Percentiles rank a stretch among this genome's conserved stretches.
Evolutionary conservation across 2,329 filamentous ascomycete genomes (phyloP).

Genomic region (Stagonosporopsis tanaceti): DNA sequence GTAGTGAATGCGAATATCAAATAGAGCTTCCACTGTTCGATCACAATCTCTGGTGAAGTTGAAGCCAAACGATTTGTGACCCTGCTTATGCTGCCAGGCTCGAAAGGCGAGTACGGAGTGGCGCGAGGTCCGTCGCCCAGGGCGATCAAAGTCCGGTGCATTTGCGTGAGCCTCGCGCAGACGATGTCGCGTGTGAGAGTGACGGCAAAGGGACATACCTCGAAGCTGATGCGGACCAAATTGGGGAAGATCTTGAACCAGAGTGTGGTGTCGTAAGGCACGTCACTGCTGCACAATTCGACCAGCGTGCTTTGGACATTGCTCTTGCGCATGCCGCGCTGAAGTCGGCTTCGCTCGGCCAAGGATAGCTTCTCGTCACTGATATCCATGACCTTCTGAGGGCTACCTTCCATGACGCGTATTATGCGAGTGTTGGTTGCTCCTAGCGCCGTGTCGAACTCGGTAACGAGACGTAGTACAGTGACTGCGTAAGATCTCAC

Average conservation of each 20-base stretch:
- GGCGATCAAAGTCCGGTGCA: slow-evolving; percentile 83
- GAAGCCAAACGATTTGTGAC: slow-evolving; percentile 65
- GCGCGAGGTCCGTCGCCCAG: slow-evolving; percentile 72
- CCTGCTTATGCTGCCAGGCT: slow-evolving; percentile 64
- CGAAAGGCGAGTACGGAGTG: slow-evolving; percentile 64
- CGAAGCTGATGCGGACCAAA: slow-evolving; percentile 86
- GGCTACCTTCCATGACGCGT: slow-evolving; percentile 89
- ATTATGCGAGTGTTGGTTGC: slow-evolving; percentile 85
- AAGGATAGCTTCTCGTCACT: slow-evolving; percentile 91
- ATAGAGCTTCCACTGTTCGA: slow-evolving; percentile 98
- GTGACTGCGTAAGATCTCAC: slow-evolving; percentile 92
- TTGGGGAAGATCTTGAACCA: slow-evolving; percentile 99
- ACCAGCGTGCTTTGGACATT: slow-evolving; percentile 86
- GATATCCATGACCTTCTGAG: slow-evolving; percentile 86
- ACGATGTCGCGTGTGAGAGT: slow-evolving; percentile 90
- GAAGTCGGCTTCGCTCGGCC: slow-evolving; percentile 88
- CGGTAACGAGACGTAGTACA: slow-evolving; percentile 87
- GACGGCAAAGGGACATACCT: slow-evolving; percentile 90
- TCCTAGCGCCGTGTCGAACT: slow-evolving; percentile 89
- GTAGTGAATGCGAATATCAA: slow-evolving; percentile 97
- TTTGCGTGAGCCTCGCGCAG: slow-evolving; percentile 89
- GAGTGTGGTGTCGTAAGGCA: slow-evolving; percentile 90
- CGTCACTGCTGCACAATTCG: slow-evolving; percentile 93
- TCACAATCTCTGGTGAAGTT: slow-evolving; percentile 82
- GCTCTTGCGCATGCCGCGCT: slow-evolving; percentile 85